These are phyloP conservation scores for Pyrus pyrifolia DNA, from an alignment of 306 rosid genomes.

Conservation along the genomic window DNA sequence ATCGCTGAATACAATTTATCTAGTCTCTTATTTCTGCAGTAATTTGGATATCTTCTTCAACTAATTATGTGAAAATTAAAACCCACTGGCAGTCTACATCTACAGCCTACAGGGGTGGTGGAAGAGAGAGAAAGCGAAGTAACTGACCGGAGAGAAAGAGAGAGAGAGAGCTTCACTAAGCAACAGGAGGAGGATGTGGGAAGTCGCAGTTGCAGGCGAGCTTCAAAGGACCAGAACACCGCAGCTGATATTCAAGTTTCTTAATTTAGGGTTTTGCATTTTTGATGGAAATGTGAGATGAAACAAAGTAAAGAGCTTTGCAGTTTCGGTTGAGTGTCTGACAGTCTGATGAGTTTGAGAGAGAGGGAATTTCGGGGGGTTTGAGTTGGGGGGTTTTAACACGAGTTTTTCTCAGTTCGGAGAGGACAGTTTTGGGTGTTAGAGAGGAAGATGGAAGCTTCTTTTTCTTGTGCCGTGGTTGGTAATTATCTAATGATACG, in stretches of 20 bases:
- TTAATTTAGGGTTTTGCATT: background rate
- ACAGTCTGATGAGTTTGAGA: background rate
- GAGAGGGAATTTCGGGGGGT: constrained; percentile 3
- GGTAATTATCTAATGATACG: no score
- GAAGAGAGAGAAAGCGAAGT: background rate
- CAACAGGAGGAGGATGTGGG: background rate
- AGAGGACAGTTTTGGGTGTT: no score
- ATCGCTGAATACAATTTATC: background rate
- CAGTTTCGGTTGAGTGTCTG: background rate
- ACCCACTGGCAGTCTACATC: no score
- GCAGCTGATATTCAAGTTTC: background rate
- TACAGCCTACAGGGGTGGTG: background rate
- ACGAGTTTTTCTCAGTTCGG: background rate
- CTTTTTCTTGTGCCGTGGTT: no score
- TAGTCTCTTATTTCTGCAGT: background rate
- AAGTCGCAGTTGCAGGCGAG: background rate
- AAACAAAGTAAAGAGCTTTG: background rate
- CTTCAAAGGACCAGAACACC: background rate
- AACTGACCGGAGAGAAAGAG: background rate
- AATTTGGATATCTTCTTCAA: background rate
- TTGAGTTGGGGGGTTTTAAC: background rate
- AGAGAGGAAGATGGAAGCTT: no score
- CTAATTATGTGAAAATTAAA: no score
- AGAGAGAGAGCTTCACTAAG: background rate
- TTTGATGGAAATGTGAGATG: background rate